Conservation (phyloP, 108 stramenopile species). For the Aureococcus anophagefferens region DNA sequence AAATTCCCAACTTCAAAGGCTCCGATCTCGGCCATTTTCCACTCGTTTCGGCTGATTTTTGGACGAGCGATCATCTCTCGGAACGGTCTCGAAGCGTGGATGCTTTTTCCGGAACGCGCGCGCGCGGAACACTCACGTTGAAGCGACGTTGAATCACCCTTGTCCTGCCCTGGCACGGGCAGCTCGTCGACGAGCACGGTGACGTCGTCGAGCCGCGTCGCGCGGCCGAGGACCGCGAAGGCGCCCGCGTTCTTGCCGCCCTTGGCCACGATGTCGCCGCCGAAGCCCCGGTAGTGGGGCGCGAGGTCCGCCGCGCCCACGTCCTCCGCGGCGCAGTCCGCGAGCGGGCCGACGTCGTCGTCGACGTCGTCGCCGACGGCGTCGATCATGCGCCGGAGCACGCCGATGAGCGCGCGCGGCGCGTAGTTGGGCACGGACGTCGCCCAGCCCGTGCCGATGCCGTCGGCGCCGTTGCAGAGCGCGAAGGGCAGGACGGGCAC, state of each 20-base stretch:
- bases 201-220: slow-evolving; percentile 64
- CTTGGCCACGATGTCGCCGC: slow-evolving; percentile 55
- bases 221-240: slow-evolving; percentile 56
- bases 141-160: too few species aligned
- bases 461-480: slow-evolving; percentile 68
- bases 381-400: slow-evolving; percentile 69
- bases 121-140: too few species aligned
- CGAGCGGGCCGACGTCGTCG: too few species aligned
- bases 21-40: too few species aligned
- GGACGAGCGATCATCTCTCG: too few species aligned
- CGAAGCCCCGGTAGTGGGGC: slow-evolving; percentile 74
- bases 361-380: slow-evolving; percentile 15
- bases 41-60: too few species aligned
- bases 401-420: slow-evolving; percentile 78
- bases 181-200: slow-evolving; percentile 84
- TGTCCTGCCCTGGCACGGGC: too few species aligned
- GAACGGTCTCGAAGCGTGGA: too few species aligned
- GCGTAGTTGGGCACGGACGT: slow-evolving; percentile 57
- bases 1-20: too few species aligned
- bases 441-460: slow-evolving; percentile 98
- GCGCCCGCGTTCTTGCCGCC: slow-evolving; percentile 41
- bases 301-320: slow-evolving; percentile 42
- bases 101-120: too few species aligned
- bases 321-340: slow-evolving; percentile 25
- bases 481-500: slow-evolving; percentile 53